Percentiles rank a stretch among this genome's conserved stretches.
These are phyloP conservation scores for Zygosaccharomyces sapae DNA, from an alignment of 1,139 yeast genomes.

Conservation along the genomic window DNA sequence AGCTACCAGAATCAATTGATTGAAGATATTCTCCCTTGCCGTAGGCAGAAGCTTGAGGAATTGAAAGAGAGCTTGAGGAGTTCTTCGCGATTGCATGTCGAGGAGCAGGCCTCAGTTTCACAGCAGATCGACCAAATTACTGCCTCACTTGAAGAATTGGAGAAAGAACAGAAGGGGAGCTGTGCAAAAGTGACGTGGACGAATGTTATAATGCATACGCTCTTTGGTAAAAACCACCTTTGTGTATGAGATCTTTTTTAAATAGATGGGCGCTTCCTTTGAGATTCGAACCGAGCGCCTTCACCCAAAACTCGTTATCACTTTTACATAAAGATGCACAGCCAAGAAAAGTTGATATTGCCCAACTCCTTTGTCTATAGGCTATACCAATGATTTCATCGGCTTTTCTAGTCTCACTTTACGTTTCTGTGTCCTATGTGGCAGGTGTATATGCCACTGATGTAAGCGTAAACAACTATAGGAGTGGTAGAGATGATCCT, in stretches of 20 bases:
- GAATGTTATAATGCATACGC: conserved; percentile 46
- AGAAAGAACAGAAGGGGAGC: conserved; percentile 9
- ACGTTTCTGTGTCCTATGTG: conserved; percentile 31
- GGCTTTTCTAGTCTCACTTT: conserved; percentile 21
- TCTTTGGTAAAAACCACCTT: conserved; percentile 47
- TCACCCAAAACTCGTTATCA: not conserved
- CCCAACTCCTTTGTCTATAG: not conserved
- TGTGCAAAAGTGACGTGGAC: conserved; percentile 50
- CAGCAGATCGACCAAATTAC: conserved; percentile 11
- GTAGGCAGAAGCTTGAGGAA: not conserved
- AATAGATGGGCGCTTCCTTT: conserved; percentile 1
- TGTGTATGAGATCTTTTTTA: conserved; percentile 28
- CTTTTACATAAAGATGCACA: not conserved
- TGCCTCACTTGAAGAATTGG: conserved; percentile 7
- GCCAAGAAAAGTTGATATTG: not conserved
- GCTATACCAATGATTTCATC: conserved; percentile 3
- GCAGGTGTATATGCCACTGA: conserved; percentile 24
- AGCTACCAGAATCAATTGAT: conserved; percentile 8
- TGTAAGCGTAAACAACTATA: conserved; percentile 20
- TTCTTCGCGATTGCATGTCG: conserved; percentile 10
- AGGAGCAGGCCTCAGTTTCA: conserved; percentile 4
- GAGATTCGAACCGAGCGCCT: conserved; percentile 1
- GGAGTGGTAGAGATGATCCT: conserved; percentile 46
- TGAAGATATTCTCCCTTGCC: not conserved
- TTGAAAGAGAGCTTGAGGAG: conserved; percentile 12